Percentiles rank a stretch among this genome's conserved stretches.
phyloP scores from a whole-genome alignment of 1,284 basidiomycete genomes.

The Sparassis latifolia region DNA sequence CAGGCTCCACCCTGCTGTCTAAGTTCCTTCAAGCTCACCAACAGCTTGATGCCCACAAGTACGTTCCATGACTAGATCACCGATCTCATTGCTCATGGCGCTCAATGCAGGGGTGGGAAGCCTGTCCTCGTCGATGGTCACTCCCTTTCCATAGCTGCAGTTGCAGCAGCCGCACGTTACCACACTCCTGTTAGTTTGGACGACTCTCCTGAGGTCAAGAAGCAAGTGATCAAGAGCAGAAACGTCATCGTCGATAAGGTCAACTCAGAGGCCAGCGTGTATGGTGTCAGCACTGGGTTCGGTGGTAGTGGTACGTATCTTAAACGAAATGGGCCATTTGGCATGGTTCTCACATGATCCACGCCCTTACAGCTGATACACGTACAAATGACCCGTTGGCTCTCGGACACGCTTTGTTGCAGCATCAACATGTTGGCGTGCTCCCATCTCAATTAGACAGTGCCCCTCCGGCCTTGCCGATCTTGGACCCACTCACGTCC shows the following conservation, averaged over 20 bases:
- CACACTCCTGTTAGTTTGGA: constrained; percentile 48
- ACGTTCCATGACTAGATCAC: constrained; percentile 1
- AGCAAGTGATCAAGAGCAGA: constrained; percentile 52
- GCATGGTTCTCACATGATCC: not conserved
- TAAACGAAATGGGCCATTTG: not conserved
- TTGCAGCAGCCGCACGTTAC: constrained; percentile 67
- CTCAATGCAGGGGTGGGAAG: constrained; percentile 42
- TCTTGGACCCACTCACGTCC: constrained; percentile 57
- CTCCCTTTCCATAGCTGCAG: constrained; percentile 64
- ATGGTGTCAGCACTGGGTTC: constrained; percentile 80
- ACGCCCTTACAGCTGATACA: constrained; percentile 46
- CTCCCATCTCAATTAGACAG: constrained; percentile 44
- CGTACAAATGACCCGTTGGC: constrained; percentile 63
- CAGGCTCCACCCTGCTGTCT: constrained; percentile 14
- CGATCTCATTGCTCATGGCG: constrained; percentile 1
- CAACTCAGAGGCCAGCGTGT: constrained; percentile 61
- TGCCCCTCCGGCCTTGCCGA: constrained; percentile 46
- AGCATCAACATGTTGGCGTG: constrained; percentile 74
- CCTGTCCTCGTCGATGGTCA: constrained; percentile 63
- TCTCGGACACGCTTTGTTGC: constrained; percentile 71
- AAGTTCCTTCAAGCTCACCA: constrained; percentile 24
- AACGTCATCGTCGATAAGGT: constrained; percentile 63
- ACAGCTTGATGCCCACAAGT: constrained; percentile 23
- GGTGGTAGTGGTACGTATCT: constrained; percentile 59
- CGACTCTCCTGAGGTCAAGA: constrained; percentile 37